A percentile compares a stretch with the other conserved stretches of the same genome.
Evolutionary conservation across 2,329 filamentous ascomycete genomes (phyloP).

Genomic region (Dothideomycetidae sp.): DNA sequence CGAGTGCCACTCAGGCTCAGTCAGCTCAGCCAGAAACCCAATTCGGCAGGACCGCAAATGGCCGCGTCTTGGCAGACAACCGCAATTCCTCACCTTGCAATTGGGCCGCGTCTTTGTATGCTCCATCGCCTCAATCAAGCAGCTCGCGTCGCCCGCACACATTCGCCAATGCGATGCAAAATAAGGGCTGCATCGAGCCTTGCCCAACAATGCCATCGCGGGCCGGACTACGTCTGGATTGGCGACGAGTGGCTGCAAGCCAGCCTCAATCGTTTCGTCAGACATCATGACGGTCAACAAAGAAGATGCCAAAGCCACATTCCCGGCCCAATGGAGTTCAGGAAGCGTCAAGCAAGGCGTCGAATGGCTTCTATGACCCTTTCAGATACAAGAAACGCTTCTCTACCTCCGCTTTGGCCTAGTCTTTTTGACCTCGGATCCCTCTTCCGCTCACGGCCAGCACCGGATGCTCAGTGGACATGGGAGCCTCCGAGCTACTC

Average conservation of each 20-base stretch:
- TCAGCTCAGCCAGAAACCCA: no score
- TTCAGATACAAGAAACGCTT: not conserved
- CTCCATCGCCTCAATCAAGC: not conserved
- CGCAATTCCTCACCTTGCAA: no score
- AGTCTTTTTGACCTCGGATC: slow-evolving; percentile 1
- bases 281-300: not conserved
- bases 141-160: not conserved
- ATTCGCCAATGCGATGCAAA: slow-evolving; percentile 5
- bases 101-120: no score
- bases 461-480: slow-evolving; percentile 4
- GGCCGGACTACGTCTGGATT: slow-evolving; percentile 3
- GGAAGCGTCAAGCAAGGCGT: slow-evolving; percentile 5
- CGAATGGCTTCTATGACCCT: not conserved
- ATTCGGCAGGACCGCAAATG: no score
- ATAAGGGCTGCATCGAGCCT: not conserved
- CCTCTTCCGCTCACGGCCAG: slow-evolving; percentile 2
- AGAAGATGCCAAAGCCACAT: slow-evolving; percentile 3
- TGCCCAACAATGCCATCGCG: not conserved
- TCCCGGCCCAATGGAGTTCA: slow-evolving; percentile 6
- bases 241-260: slow-evolving; percentile 3
- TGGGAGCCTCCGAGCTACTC: not conserved
- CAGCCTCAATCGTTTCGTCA: not conserved
- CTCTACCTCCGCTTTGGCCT: not conserved
- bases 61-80: no score
- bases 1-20: no score